phyloP scores from a whole-genome alignment of 2,329 filamentous ascomycete species.

The Monosporascus sp. region DNA sequence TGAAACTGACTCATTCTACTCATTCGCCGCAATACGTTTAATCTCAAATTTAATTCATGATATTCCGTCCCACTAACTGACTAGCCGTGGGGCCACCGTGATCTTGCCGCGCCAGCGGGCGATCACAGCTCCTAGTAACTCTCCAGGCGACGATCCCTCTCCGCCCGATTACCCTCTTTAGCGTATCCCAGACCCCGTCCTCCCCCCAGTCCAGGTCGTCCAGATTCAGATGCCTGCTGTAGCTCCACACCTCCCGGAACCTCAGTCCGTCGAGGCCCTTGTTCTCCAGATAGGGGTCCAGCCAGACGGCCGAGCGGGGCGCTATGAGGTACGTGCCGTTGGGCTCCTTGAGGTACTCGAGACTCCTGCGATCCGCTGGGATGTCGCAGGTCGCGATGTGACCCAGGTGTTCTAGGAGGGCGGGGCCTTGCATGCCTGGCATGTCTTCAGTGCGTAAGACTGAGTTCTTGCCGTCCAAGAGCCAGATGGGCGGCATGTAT shows the following conservation, averaged over 20 bases:
- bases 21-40: too few relatives aligned
- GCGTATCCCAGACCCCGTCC: conserved; percentile 69
- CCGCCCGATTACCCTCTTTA: conserved; percentile 61
- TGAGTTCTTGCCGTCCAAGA: conserved; percentile 71
- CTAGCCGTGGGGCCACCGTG: too few relatives aligned
- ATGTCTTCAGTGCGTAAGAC: conserved; percentile 67
- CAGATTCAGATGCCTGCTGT: conserved; percentile 65
- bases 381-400: conserved; percentile 59
- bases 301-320: conserved; percentile 65
- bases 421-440: conserved; percentile 63
- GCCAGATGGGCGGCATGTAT: conserved; percentile 76
- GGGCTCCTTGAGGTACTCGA: conserved; percentile 54
- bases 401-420: conserved; percentile 55
- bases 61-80: too few relatives aligned
- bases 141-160: conserved; percentile 59
- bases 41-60: too few relatives aligned
- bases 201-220: conserved; percentile 77
- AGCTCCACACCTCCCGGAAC: conserved; percentile 67
- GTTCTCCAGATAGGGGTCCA: conserved; percentile 59
- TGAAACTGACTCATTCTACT: too few relatives aligned
- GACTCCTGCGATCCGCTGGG: conserved; percentile 49
- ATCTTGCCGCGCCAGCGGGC: conserved; percentile 2
- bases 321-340: conserved; percentile 68
- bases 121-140: conserved; percentile 57
- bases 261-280: conserved; percentile 55